Evolutionary conservation across 1,139 yeast species (phyloP).

Genomic region (Geotrichum carabidarum): DNA sequence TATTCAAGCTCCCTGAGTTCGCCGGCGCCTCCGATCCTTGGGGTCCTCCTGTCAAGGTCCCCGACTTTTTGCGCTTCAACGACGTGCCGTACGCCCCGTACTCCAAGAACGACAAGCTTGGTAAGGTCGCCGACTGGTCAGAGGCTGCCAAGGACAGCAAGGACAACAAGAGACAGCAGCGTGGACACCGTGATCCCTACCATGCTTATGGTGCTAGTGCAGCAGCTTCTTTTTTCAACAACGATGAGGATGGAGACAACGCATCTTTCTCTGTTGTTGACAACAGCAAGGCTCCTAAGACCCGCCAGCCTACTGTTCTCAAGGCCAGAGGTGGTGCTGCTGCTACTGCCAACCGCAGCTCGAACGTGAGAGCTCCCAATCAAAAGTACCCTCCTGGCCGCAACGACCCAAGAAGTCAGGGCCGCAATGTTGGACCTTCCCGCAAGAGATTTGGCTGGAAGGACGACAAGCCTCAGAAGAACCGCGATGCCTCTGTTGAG

Average conservation of each 20-base stretch:
- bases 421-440: slow-evolving; percentile 19
- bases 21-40: slow-evolving; percentile 42
- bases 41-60: slow-evolving; percentile 53
- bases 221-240: slow-evolving; percentile 54
- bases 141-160: slow-evolving; percentile 46
- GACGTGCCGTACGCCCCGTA: slow-evolving; percentile 67
- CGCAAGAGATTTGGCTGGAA: slow-evolving; percentile 42
- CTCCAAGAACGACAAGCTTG: slow-evolving; percentile 59
- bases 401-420: slow-evolving; percentile 1
- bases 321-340: slow-evolving; percentile 27
- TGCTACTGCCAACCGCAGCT: slow-evolving; percentile 23
- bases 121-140: slow-evolving; percentile 63
- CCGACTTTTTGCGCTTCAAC: slow-evolving; percentile 45
- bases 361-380: slow-evolving; percentile 24
- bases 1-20: slow-evolving; percentile 33
- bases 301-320: slow-evolving; percentile 25
- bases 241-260: slow-evolving; percentile 43
- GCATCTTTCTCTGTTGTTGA: slow-evolving; percentile 53
- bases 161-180: slow-evolving; percentile 43
- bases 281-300: slow-evolving; percentile 34
- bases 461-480: slow-evolving; percentile 45
- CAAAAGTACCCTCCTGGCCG: slow-evolving; percentile 18
- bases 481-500: slow-evolving; percentile 51
- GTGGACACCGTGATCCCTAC: slow-evolving; percentile 51
- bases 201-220: slow-evolving; percentile 64